A percentile compares a stretch with the other conserved stretches of the same genome.
These are phyloP conservation scores for Saturnispora quitensis DNA, from an alignment of 805 yeast species.

Conservation along the genomic window DNA sequence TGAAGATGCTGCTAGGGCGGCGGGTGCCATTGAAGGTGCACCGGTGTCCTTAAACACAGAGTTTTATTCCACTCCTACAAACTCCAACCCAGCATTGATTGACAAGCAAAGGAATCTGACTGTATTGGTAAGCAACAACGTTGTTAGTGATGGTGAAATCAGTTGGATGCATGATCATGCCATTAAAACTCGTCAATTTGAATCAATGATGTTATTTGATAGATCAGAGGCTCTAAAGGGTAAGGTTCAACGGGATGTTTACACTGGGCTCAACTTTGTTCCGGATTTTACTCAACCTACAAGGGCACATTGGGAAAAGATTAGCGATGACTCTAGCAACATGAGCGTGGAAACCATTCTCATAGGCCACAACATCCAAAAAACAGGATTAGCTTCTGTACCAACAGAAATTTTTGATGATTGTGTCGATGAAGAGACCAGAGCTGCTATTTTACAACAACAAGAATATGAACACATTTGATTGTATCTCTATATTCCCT, in stretches of 20 bases:
- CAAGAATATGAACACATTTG: slow-evolving; percentile 37
- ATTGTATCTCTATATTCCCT: background rate
- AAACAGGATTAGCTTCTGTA: slow-evolving; percentile 60
- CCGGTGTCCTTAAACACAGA: slow-evolving; percentile 7
- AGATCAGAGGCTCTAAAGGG: slow-evolving; percentile 40
- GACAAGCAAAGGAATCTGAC: slow-evolving; percentile 7
- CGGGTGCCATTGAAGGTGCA: slow-evolving; percentile 64
- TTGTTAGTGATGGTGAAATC: slow-evolving; percentile 15
- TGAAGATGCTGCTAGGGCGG: slow-evolving; percentile 46
- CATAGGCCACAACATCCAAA: slow-evolving; percentile 29
- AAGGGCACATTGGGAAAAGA: slow-evolving; percentile 24
- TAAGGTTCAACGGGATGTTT: slow-evolving; percentile 66
- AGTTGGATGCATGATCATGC: slow-evolving; percentile 81
- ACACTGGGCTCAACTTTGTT: slow-evolving; percentile 71
- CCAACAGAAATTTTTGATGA: slow-evolving; percentile 51
- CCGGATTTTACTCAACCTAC: slow-evolving; percentile 74
- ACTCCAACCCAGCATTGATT: background rate
- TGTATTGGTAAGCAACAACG: slow-evolving; percentile 4
- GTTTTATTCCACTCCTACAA: background rate
- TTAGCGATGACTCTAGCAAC: slow-evolving; percentile 20
- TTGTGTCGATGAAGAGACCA: slow-evolving; percentile 46
- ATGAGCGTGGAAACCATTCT: slow-evolving; percentile 40
- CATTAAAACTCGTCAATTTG: slow-evolving; percentile 63
- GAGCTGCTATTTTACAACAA: slow-evolving; percentile 54
- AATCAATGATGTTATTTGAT: slow-evolving; percentile 50